A percentile compares a stretch with the other conserved stretches of the same genome.
These are phyloP conservation scores for Helichrysum umbraculigerum DNA, from an alignment of 129 eudicot genomes.

Conservation along the genomic window DNA sequence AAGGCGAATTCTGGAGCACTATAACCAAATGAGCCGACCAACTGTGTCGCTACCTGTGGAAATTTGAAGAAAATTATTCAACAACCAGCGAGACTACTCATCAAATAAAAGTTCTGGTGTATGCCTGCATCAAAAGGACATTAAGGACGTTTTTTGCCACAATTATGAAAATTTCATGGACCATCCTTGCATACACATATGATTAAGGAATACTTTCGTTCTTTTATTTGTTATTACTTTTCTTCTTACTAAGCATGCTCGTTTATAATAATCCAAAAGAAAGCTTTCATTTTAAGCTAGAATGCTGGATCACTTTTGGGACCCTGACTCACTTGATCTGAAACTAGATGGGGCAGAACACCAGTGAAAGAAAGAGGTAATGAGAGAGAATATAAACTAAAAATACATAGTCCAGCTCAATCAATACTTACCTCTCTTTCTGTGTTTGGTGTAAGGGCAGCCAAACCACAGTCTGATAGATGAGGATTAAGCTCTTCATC, in stretches of 20 bases:
- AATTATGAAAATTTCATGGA: background rate
- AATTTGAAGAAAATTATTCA: slow-evolving; percentile 18
- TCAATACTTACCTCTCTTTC: slow-evolving; percentile 69
- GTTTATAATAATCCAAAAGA: background rate
- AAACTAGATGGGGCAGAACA: background rate
- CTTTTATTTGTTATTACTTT: background rate
- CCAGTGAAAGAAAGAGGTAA: background rate
- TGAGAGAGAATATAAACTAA: slow-evolving; percentile 1
- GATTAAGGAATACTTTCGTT: background rate
- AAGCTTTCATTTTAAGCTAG: background rate
- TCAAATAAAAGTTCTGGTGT: background rate
- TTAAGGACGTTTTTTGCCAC: background rate
- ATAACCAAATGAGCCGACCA: slow-evolving; percentile 95
- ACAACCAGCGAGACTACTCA: background rate
- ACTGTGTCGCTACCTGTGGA: slow-evolving; percentile 69
- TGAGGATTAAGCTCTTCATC: slow-evolving; percentile 97
- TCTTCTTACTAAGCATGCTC: background rate
- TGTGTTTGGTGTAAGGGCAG: slow-evolving; percentile 88
- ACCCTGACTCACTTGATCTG: background rate
- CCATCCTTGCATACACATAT: background rate
- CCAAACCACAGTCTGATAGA: slow-evolving; percentile 91
- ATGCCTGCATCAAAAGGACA: background rate
- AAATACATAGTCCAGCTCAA: slow-evolving; percentile 6
- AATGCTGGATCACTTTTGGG: too few relatives aligned
- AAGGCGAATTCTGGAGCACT: slow-evolving; percentile 97